Evolutionary conservation across 495 filamentous ascomycete species (phyloP).

Genomic region (Lasiosphaeria ovina): DNA sequence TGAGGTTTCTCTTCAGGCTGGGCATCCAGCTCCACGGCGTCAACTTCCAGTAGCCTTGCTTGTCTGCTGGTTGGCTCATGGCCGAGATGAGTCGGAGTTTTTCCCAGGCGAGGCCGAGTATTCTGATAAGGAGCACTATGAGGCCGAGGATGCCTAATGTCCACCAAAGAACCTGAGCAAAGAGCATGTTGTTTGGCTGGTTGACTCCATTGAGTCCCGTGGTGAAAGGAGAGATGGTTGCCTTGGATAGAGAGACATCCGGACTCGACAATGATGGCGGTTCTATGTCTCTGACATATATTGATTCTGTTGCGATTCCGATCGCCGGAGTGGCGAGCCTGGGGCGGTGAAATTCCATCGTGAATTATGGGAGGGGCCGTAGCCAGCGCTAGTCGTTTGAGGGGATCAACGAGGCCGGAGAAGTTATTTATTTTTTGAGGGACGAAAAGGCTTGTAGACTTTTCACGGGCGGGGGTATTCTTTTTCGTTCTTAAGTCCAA

Average conservation of each 20-base stretch:
- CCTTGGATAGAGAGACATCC: slow-evolving; percentile 45
- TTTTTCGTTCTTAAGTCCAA: too few relatives aligned
- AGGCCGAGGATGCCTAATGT: slow-evolving; percentile 47
- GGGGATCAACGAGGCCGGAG: neutral
- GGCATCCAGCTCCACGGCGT: slow-evolving; percentile 52
- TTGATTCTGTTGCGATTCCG: slow-evolving; percentile 12
- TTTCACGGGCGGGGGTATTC: too few relatives aligned
- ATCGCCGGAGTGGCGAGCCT: slow-evolving; percentile 21
- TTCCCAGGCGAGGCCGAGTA: slow-evolving; percentile 42
- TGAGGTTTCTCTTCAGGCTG: slow-evolving; percentile 69
- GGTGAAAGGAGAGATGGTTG: slow-evolving; percentile 46
- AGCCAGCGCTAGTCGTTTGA: neutral
- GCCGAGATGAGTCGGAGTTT: slow-evolving; percentile 48
- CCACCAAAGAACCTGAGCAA: slow-evolving; percentile 50
- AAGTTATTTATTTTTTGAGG: too few relatives aligned
- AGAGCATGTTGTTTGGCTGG: slow-evolving; percentile 46
- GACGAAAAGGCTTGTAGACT: too few relatives aligned
- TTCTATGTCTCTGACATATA: slow-evolving; percentile 16
- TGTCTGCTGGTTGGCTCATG: slow-evolving; percentile 43
- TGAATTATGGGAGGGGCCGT: neutral
- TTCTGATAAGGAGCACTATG: slow-evolving; percentile 42
- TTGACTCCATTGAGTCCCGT: slow-evolving; percentile 53
- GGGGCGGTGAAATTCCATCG: slow-evolving; percentile 26
- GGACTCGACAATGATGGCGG: slow-evolving; percentile 21
- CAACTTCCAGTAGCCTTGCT: slow-evolving; percentile 49